phyloP scores from a whole-genome alignment of 1,284 basidiomycete genomes.

The Gymnopus androsaceus region DNA sequence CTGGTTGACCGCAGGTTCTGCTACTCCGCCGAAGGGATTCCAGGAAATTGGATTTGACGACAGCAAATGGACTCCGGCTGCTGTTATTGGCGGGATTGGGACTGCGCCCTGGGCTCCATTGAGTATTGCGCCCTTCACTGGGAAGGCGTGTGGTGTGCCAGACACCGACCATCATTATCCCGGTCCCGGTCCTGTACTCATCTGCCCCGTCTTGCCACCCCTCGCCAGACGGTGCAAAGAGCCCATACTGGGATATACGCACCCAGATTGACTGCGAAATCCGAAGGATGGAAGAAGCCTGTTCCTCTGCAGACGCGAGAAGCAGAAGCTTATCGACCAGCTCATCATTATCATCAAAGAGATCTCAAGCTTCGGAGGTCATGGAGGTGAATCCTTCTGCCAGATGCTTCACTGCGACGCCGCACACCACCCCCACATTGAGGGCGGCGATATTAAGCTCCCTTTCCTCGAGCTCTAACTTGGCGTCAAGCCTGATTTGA shows the following conservation, averaged over 20 bases:
- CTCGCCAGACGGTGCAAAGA: neutral
- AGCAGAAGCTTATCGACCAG: neutral
- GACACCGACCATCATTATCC: neutral
- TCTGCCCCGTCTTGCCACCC: neutral
- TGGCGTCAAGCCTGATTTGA: too few species aligned
- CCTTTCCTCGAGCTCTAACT: too few species aligned
- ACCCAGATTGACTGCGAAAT: neutral
- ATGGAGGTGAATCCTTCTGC: neutral
- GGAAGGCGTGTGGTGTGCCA: neutral
- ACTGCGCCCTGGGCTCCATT: neutral
- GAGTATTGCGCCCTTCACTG: neutral
- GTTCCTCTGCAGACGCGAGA: neutral
- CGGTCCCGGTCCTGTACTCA: neutral
- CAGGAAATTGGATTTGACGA: neutral
- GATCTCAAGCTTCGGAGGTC: neutral
- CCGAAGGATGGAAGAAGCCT: neutral
- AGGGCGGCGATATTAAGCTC: too few species aligned
- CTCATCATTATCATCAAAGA: neutral
- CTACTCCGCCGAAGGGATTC: neutral
- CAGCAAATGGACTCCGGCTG: neutral
- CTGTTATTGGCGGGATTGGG: neutral
- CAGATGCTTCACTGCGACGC: too few species aligned
- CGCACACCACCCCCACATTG: too few species aligned
- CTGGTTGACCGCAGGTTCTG: neutral
- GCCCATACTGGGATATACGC: slow-evolving; percentile 2